phyloP scores from a whole-genome alignment of 768 basidiomycete species.

The Tricholoma saponaceum region DNA sequence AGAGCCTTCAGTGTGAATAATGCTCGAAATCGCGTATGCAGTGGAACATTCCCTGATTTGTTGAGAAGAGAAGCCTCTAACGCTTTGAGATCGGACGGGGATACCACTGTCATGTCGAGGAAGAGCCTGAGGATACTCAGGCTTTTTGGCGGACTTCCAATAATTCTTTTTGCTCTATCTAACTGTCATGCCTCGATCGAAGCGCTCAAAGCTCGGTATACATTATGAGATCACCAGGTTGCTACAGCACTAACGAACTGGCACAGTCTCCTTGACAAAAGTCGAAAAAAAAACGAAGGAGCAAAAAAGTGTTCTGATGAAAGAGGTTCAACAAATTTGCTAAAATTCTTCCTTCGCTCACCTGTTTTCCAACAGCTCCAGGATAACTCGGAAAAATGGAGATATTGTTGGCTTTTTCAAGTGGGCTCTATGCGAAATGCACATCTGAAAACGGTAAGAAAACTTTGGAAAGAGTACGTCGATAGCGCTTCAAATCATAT shows the following conservation, averaged over 20 bases:
- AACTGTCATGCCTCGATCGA: slow-evolving; percentile 80
- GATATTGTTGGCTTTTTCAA: slow-evolving; percentile 93
- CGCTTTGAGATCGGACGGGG: slow-evolving; percentile 48
- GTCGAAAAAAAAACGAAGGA: slow-evolving; percentile 91
- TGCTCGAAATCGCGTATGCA: slow-evolving; percentile 87
- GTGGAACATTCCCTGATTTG: slow-evolving; percentile 58
- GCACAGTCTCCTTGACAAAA: slow-evolving; percentile 86
- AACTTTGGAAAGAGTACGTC: slow-evolving; percentile 87
- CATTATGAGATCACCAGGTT: slow-evolving; percentile 12
- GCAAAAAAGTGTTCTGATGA: slow-evolving; percentile 81
- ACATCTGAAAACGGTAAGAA: slow-evolving; percentile 89
- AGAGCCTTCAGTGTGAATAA: slow-evolving; percentile 90
- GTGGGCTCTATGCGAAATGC: slow-evolving; percentile 96
- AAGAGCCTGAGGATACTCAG: slow-evolving; percentile 25
- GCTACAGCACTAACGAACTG: slow-evolving; percentile 7
- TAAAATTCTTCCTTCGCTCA: slow-evolving; percentile 4
- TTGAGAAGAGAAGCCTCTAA: slow-evolving; percentile 83
- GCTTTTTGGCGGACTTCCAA: slow-evolving; percentile 52
- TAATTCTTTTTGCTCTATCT: slow-evolving; percentile 22
- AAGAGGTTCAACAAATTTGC: slow-evolving; percentile 50
- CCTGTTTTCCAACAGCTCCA: slow-evolving; percentile 52
- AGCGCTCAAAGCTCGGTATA: slow-evolving; percentile 84
- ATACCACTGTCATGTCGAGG: slow-evolving; percentile 31
- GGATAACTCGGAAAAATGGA: slow-evolving; percentile 82
- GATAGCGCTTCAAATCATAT: neutral